These are phyloP conservation scores for Haematococcus lacustris DNA, from an alignment of 139 green algal genomes.

Conservation along the genomic window DNA sequence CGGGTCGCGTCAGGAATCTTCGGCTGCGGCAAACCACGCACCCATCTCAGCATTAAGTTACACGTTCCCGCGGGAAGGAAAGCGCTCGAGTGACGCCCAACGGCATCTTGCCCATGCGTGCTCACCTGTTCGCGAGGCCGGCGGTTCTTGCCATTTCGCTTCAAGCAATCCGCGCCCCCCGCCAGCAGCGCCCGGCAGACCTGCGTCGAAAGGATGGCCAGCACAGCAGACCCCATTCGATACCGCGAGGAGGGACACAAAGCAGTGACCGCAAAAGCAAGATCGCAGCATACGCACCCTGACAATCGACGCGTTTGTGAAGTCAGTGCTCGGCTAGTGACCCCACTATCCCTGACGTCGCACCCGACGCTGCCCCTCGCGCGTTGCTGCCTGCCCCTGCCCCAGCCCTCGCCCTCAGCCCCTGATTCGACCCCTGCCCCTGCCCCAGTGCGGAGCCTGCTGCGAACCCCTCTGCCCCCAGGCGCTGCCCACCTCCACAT, in stretches of 20 bases:
- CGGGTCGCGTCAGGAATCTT: neutral
- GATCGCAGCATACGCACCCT: neutral
- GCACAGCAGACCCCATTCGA: neutral
- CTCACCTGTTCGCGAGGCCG: conserved; percentile 36
- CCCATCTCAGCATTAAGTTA: too few relatives aligned
- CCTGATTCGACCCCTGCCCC: too few relatives aligned
- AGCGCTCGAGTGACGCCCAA: too few relatives aligned
- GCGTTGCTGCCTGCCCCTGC: too few relatives aligned
- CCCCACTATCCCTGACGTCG: neutral
- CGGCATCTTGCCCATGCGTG: conserved; percentile 4
- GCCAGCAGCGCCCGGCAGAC: conserved; percentile 42
- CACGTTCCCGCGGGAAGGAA: too few relatives aligned
- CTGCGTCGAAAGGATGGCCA: conserved; percentile 3
- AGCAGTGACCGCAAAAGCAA: neutral
- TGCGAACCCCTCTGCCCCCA: too few relatives aligned
- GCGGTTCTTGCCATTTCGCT: conserved; percentile 58
- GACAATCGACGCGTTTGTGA: neutral
- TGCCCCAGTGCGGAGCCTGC: too few relatives aligned
- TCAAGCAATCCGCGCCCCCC: conserved; percentile 37
- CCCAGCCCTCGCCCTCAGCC: too few relatives aligned
- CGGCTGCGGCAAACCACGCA: too few relatives aligned
- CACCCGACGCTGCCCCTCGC: neutral
- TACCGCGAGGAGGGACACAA: neutral
- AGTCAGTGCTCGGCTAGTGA: neutral
- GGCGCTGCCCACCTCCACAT: conserved; percentile 29